Evolutionary conservation across 139 green algal genomes (phyloP).

Genomic region (Auxenochlorella pyrenoidosa): DNA sequence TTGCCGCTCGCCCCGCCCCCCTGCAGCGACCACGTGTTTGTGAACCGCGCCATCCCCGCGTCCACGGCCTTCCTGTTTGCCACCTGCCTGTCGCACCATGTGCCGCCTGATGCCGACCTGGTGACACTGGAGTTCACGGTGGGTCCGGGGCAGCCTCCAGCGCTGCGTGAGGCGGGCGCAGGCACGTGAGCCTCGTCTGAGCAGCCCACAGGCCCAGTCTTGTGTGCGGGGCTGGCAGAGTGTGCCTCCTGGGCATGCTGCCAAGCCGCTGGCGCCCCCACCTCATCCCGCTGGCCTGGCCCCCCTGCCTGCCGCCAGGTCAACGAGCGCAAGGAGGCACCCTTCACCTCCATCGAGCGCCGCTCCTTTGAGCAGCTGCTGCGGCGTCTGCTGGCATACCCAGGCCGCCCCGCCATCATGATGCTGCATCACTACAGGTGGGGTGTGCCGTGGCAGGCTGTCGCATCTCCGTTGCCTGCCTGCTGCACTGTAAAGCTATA

Average conservation of each 20-base stretch:
- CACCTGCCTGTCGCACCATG: conserved; percentile 21
- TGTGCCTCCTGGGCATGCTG: too few species aligned
- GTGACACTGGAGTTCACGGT: conserved; percentile 7
- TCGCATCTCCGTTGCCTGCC: not conserved
- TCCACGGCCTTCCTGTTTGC: conserved; percentile 17
- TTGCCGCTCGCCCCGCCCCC: not conserved
- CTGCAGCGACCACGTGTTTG: conserved; percentile 15
- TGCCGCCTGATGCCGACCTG: conserved; percentile 13
- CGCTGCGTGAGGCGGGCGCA: too few species aligned
- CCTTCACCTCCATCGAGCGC: conserved; percentile 11
- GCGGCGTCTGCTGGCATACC: not conserved
- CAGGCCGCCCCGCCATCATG: not conserved
- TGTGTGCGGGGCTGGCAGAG: too few species aligned
- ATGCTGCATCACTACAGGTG: not conserved
- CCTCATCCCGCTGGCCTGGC: too few species aligned
- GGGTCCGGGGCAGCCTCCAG: too few species aligned
- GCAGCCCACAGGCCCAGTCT: too few species aligned
- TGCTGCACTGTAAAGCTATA: not conserved
- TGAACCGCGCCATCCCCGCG: conserved; percentile 15
- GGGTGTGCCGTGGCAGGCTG: not conserved
- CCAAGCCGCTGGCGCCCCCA: too few species aligned
- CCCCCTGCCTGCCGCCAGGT: too few species aligned
- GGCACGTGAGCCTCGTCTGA: too few species aligned
- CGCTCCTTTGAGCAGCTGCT: conserved; percentile 25
- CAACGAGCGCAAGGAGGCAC: conserved; percentile 16